Percentiles rank a stretch among this genome's conserved stretches.
Conservation (phyloP, 2,329 filamentous ascomycete species). For the Colletotrichum musae region DNA sequence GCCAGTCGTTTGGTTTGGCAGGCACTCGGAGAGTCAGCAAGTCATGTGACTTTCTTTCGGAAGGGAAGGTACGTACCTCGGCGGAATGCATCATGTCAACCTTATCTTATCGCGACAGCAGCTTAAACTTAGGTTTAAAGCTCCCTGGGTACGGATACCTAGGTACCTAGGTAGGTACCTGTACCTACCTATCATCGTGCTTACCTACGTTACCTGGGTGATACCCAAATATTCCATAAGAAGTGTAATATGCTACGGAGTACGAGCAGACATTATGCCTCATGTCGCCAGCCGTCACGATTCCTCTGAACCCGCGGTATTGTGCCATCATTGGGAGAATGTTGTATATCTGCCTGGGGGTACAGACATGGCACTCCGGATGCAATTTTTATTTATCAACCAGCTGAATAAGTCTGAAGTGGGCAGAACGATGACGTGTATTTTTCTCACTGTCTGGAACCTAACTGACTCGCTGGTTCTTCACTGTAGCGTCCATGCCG, state of each 20-base stretch:
- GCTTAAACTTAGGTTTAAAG: neutral
- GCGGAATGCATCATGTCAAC: constrained; percentile 6
- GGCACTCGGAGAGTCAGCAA: neutral
- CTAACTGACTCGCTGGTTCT: no score
- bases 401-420: no score
- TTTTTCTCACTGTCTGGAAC: no score
- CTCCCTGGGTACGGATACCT: neutral
- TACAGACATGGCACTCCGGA: no score
- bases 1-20: constrained; percentile 10
- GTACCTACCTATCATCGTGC: neutral
- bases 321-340: neutral
- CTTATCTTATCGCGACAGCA: constrained; percentile 26
- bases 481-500: no score
- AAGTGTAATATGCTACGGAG: no score
- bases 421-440: no score
- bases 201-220: no score
- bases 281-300: no score
- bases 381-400: no score
- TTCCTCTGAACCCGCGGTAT: neutral
- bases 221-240: no score
- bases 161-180: neutral
- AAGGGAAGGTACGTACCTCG: constrained; percentile 1
- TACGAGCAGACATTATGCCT: no score
- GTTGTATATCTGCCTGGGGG: neutral
- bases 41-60: constrained; percentile 19